Conservation (phyloP, 148 eudicot species). For the Rhododendron mucronatum region DNA sequence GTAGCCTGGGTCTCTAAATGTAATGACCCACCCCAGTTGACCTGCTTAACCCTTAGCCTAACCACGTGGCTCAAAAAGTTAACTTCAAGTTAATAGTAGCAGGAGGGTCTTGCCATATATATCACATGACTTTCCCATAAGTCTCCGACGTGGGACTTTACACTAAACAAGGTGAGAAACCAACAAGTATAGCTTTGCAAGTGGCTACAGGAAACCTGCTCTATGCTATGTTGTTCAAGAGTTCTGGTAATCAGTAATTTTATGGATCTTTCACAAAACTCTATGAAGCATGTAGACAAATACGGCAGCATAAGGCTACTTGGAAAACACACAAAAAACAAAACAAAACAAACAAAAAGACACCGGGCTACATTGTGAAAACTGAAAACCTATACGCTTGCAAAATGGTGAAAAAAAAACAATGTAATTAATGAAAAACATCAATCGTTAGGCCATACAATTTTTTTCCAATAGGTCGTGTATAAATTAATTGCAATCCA, state of each 20-base stretch:
- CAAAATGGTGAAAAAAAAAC: neutral
- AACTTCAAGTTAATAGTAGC: too few species aligned
- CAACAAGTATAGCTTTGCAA: neutral
- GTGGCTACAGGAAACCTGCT: neutral
- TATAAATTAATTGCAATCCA: neutral
- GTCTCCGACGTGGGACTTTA: too few species aligned
- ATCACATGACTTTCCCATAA: too few species aligned
- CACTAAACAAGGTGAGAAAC: neutral
- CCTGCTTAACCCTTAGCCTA: too few species aligned
- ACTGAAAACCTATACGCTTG: neutral
- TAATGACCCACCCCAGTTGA: too few species aligned
- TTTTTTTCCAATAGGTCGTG: neutral
- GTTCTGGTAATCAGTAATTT: neutral
- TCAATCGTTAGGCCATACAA: neutral
- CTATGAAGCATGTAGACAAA: neutral
- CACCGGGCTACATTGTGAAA: neutral
- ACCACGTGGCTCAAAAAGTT: too few species aligned
- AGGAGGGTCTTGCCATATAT: too few species aligned
- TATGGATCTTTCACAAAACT: neutral
- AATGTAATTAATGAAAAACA: neutral
- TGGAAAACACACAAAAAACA: neutral
- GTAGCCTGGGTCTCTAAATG: neutral
- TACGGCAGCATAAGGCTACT: neutral
- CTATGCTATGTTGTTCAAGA: neutral
- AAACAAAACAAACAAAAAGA: too few species aligned